Percentiles rank a stretch among this genome's conserved stretches.
Evolutionary conservation across 768 basidiomycete genomes (phyloP).

Genomic region (Suillus ampliporus): DNA sequence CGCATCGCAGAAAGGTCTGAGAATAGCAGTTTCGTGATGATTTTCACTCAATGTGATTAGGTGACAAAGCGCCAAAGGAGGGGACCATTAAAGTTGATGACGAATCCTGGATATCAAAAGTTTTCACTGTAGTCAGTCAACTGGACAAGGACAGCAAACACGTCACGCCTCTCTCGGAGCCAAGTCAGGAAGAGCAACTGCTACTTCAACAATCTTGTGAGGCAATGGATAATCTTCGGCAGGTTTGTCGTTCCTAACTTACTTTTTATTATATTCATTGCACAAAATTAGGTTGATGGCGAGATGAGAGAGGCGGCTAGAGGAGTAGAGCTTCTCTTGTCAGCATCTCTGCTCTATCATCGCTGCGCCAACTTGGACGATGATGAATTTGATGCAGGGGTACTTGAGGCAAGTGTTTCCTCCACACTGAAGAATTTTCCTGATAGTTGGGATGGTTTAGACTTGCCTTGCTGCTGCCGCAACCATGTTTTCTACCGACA

Average conservation of each 20-base stretch:
- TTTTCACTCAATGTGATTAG: constrained; percentile 22
- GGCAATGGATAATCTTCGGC: constrained; percentile 46
- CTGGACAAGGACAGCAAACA: constrained; percentile 77
- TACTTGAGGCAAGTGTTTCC: constrained; percentile 61
- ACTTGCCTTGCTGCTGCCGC: constrained; percentile 62
- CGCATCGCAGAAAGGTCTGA: constrained; percentile 56
- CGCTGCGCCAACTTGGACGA: constrained; percentile 71
- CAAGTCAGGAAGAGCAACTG: constrained; percentile 60
- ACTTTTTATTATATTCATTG: neutral
- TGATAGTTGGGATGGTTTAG: constrained; percentile 40
- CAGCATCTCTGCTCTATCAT: constrained; percentile 71
- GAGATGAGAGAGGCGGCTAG: constrained; percentile 43
- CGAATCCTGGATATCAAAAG: constrained; percentile 78
- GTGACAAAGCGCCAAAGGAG: constrained; percentile 58
- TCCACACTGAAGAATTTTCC: neutral
- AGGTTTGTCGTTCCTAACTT: constrained; percentile 39
- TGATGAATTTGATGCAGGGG: constrained; percentile 49
- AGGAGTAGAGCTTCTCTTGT: constrained; percentile 74
- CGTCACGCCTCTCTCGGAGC: constrained; percentile 53
- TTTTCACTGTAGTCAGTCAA: constrained; percentile 56
- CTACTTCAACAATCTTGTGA: constrained; percentile 53
- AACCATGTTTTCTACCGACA: constrained; percentile 52
- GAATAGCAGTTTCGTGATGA: neutral
- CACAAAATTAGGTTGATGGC: constrained; percentile 16
- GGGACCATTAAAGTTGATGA: constrained; percentile 72